Conservation (phyloP, 306 rosid genomes). For the Luffa acutangula region DNA sequence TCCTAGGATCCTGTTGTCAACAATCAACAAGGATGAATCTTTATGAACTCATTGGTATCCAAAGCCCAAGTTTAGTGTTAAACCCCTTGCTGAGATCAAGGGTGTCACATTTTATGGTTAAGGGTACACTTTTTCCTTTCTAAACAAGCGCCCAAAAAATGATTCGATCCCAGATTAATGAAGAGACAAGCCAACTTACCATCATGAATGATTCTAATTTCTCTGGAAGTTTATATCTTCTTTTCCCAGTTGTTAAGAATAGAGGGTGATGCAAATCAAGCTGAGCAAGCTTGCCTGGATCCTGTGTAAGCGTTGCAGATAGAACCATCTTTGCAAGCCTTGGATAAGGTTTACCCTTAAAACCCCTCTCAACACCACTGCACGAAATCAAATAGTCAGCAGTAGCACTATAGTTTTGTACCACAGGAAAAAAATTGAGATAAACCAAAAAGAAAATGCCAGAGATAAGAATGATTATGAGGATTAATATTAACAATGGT, state of each 20-base stretch:
- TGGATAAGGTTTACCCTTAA: conserved; percentile 56
- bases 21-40: background rate
- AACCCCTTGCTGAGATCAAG: background rate
- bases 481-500: background rate
- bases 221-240: conserved; percentile 75
- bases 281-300: conserved; percentile 80
- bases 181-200: conserved; percentile 32
- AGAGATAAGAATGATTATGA: background rate
- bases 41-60: background rate
- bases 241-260: conserved; percentile 67
- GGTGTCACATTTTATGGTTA: background rate
- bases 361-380: conserved; percentile 86
- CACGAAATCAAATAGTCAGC: conserved; percentile 7
- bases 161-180: background rate
- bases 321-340: conserved; percentile 87
- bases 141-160: background rate
- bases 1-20: background rate
- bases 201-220: conserved; percentile 59
- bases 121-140: background rate
- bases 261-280: conserved; percentile 77
- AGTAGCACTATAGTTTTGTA: background rate
- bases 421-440: background rate
- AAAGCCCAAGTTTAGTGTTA: background rate
- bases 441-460: background rate
- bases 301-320: conserved; percentile 79